Conservation (phyloP, 345 rosid genomes). For the Eucalyptus dawsonii region DNA sequence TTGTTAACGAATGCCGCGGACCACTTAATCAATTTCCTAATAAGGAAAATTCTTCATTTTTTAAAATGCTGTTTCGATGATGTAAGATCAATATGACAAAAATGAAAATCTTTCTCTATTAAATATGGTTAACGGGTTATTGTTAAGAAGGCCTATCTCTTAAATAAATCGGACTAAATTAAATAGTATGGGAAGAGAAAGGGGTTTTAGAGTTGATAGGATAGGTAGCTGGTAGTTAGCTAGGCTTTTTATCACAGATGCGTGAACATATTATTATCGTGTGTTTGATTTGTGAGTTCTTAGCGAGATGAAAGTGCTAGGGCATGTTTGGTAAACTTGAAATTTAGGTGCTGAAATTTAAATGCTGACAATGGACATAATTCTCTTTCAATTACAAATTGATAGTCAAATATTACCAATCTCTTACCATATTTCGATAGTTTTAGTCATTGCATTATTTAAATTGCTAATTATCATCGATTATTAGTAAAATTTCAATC, state of each 20-base stretch:
- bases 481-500: background rate
- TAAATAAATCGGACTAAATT: background rate
- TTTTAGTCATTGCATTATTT: background rate
- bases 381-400: background rate
- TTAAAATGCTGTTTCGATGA: rapidly evolving
- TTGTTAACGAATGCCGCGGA: background rate
- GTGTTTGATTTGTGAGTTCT: rapidly evolving
- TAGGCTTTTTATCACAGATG: background rate
- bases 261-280: rapidly evolving
- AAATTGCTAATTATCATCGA: background rate
- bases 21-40: background rate
- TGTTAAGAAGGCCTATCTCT: rapidly evolving
- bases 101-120: too few relatives aligned
- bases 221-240: background rate
- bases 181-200: too few relatives aligned
- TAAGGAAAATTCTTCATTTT: background rate
- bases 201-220: rapidly evolving
- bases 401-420: background rate
- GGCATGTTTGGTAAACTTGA: background rate
- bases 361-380: background rate
- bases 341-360: background rate
- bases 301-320: rapidly evolving
- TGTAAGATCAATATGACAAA: background rate
- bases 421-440: background rate
- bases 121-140: rapidly evolving